A percentile compares a stretch with the other conserved stretches of the same genome.
These are phyloP conservation scores for Candida vartiovaarae DNA, from an alignment of 805 yeast genomes.

Conservation along the genomic window DNA sequence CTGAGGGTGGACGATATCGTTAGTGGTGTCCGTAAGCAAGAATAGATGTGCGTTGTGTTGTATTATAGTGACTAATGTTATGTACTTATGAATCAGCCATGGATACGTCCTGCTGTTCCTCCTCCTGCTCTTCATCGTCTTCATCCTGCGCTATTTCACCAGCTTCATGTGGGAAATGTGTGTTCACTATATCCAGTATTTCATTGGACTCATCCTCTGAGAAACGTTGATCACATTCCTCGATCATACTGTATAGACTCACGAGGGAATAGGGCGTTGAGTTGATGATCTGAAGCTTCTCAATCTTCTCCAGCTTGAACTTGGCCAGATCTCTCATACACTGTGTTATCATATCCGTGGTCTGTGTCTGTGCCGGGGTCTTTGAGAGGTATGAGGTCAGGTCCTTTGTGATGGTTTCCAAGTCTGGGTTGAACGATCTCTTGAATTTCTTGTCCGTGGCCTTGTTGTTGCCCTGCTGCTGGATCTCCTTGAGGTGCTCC, in stretches of 20 bases:
- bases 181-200: constrained; percentile 49
- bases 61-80: not conserved
- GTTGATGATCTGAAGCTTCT: constrained; percentile 77
- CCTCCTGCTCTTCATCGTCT: constrained; percentile 9
- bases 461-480: constrained; percentile 30
- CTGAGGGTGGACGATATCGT: constrained; percentile 97
- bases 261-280: constrained; percentile 76
- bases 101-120: constrained; percentile 7
- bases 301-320: constrained; percentile 68
- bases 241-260: constrained; percentile 70
- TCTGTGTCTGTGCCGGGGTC: constrained; percentile 17
- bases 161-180: constrained; percentile 37
- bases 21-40: constrained; percentile 74
- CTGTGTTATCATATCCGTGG: constrained; percentile 23
- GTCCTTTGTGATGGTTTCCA: constrained; percentile 30
- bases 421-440: constrained; percentile 26
- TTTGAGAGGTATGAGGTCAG: constrained; percentile 19
- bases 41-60: constrained; percentile 15
- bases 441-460: constrained; percentile 14
- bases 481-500: constrained; percentile 39
- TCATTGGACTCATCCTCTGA: constrained; percentile 55
- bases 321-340: constrained; percentile 25
- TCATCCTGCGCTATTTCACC: constrained; percentile 8
- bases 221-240: constrained; percentile 87
- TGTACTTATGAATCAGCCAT: not conserved